Evolutionary conservation across 2,329 filamentous ascomycete species (phyloP).

Genomic region (Colletotrichum sp.): DNA sequence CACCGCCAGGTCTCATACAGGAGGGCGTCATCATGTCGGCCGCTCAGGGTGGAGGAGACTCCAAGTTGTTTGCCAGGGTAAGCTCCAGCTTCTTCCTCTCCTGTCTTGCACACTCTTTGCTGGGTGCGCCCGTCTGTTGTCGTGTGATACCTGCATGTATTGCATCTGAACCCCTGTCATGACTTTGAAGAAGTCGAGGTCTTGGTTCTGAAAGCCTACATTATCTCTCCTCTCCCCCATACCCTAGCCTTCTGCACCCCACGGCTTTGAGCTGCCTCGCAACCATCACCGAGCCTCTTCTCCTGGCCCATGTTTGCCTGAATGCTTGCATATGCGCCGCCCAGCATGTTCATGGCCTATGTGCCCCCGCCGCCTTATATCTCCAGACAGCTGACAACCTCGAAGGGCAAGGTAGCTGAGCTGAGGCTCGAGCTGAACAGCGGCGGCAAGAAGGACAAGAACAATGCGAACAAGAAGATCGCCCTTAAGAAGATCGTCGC

Average conservation of each 20-base stretch:
- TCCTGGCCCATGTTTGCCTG: background rate
- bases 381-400: conserved; percentile 57
- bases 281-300: background rate
- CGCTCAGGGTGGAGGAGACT: conserved; percentile 80
- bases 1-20: background rate
- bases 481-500: conserved; percentile 99
- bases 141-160: background rate
- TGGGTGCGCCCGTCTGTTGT: background rate
- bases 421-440: conserved; percentile 92
- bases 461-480: conserved; percentile 93
- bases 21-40: conserved; percentile 53
- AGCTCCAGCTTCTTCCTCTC: conserved; percentile 35
- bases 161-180: background rate
- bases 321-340: conserved; percentile 17
- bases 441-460: conserved; percentile 98
- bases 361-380: conserved; percentile 47
- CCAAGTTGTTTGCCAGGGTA: conserved; percentile 99
- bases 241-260: background rate
- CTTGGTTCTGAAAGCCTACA: background rate
- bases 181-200: background rate
- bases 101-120: background rate
- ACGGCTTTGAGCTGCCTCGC: background rate
- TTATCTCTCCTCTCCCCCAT: background rate
- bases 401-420: conserved; percentile 98
- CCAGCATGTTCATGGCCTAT: conserved; percentile 60